Evolutionary conservation across 139 green algal genomes (phyloP).

Genomic region (Chlorella sp.): DNA sequence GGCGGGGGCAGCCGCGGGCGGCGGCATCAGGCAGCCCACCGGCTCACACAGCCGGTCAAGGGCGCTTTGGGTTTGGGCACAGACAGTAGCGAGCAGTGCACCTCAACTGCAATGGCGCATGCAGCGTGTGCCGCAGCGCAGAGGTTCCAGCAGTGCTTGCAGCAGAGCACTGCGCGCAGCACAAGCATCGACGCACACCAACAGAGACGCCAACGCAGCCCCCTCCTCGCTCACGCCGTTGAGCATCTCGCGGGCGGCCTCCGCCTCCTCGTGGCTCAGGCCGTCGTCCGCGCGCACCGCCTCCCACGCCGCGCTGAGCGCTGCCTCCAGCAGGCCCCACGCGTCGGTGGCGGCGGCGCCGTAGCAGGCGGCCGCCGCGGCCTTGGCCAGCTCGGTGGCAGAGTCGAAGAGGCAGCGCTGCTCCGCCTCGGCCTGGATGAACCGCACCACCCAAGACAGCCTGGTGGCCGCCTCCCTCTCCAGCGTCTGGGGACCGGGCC

Average conservation of each 20-base stretch:
- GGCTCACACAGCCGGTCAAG: no score
- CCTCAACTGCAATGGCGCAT: neutral
- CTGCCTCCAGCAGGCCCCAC: slow-evolving; percentile 8
- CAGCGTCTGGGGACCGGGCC: slow-evolving; percentile 17
- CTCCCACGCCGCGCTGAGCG: slow-evolving; percentile 5
- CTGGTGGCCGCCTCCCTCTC: neutral
- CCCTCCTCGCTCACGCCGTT: neutral
- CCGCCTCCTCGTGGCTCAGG: neutral
- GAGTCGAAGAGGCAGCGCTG: slow-evolving; percentile 11
- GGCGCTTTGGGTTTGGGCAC: no score
- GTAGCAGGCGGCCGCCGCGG: slow-evolving; percentile 16
- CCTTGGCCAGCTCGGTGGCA: neutral
- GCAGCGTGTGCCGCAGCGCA: neutral
- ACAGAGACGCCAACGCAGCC: neutral
- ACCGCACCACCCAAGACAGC: slow-evolving; percentile 20
- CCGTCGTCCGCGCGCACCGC: neutral
- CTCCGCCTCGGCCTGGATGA: slow-evolving; percentile 24
- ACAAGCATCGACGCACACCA: neutral
- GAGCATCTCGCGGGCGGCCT: neutral
- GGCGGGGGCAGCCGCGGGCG: no score
- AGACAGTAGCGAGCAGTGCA: neutral
- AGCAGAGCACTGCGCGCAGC: neutral
- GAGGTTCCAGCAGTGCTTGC: neutral
- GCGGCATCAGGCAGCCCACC: no score
- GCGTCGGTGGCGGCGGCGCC: slow-evolving; percentile 19